Evolutionary conservation across 768 basidiomycete species (phyloP), one percentile per base, ranked within the genome.

Genomic region (Boletus huronensis): DNA sequence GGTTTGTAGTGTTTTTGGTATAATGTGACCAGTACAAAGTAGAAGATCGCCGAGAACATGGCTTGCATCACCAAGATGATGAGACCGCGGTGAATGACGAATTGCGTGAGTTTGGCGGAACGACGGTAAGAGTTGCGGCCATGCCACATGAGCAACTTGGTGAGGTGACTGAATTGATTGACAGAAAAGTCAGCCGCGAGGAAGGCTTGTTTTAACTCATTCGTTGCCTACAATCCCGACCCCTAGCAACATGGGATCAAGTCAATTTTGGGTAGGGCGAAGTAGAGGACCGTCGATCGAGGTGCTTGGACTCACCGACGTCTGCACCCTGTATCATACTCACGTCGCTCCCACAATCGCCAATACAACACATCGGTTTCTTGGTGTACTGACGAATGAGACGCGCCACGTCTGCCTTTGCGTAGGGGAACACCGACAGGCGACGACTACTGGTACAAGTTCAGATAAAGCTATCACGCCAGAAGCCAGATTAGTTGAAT

Each of bases 281-380:
- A 35, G 5, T 14, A 40, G 9, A 13, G 25, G 35, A 14, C 34
- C 6, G 16, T 44, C 21, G 3, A 29, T n/a, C n/a, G n/a, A n/a
- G 19, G 17, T 9, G 17, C 39, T 52, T n/a, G 16, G 29, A 84
- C 93, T 68, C 45, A 93, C 94, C 96, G 54, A 99, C 94, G 64
- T 98, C 93, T 3, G 97, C 97, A 1, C 96, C 97, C 66, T 98
- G 97, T 57, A 99, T 99, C 97, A 99, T 99, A 70, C 91, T 93
- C 58, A 99, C 97, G 68, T 99, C 97, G 70, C 98, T 99, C 5
- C 97, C 97, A 32, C 97, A 97, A 73, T 99, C 97, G 2, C 97
- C 97, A 54, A 98, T 98, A 67, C 97, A 98, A 70, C 96, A 98
- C 0, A 99, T 96, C 0, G 95, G 84, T 71, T 98, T 98, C 74